These are phyloP conservation scores for Postia placenta DNA, from an alignment of 768 basidiomycete genomes.

Conservation along the genomic window DNA sequence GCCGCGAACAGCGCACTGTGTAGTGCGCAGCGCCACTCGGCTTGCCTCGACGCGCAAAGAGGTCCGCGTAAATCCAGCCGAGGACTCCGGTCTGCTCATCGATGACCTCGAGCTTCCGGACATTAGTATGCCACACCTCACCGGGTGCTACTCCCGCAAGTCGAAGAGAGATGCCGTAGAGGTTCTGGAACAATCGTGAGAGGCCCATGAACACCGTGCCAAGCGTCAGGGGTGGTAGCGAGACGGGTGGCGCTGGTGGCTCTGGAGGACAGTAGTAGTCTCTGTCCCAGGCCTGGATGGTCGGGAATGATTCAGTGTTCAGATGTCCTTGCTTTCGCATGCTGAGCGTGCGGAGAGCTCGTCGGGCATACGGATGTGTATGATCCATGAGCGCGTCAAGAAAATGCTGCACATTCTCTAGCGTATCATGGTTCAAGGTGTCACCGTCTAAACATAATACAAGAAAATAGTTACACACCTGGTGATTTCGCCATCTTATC, in stretches of 20 bases:
- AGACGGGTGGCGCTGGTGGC: constrained; percentile 65
- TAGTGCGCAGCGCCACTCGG: constrained; percentile 93
- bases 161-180: constrained; percentile 84
- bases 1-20: constrained; percentile 89
- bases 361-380: constrained; percentile 70
- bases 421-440: not conserved
- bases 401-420: constrained; percentile 86
- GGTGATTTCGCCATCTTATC: constrained; percentile 99
- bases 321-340: constrained; percentile 74
- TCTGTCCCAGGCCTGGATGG: constrained; percentile 93
- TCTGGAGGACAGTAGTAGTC: constrained; percentile 88
- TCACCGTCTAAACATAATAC: not conserved
- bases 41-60: constrained; percentile 83
- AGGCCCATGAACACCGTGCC: constrained; percentile 91
- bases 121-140: constrained; percentile 86
- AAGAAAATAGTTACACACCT: constrained; percentile 50
- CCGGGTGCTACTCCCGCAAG: constrained; percentile 63
- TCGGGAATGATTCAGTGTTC: constrained; percentile 46
- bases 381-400: constrained; percentile 75
- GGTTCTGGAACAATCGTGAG: constrained; percentile 78
- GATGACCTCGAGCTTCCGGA: constrained; percentile 89
- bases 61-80: constrained; percentile 93
- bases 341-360: constrained; percentile 62
- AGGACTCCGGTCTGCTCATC: constrained; percentile 84
- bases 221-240: constrained; percentile 71